Conservation (phyloP, 1,284 basidiomycete species). For the Malassezia equina region DNA sequence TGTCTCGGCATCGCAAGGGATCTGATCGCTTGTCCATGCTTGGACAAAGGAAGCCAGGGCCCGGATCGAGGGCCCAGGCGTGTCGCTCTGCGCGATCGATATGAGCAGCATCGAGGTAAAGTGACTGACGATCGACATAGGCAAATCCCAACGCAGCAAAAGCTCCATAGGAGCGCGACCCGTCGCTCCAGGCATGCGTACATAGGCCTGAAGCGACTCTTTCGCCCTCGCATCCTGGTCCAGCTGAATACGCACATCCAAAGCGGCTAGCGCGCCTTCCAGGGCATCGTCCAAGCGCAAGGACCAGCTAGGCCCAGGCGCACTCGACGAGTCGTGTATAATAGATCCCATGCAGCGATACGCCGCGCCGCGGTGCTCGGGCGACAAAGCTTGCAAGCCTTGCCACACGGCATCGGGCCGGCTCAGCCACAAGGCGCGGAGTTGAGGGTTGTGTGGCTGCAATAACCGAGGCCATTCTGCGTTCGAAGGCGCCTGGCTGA, state of each 20-base stretch:
- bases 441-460: background rate
- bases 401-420: constrained; percentile 4
- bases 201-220: too few species aligned
- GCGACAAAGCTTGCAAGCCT: background rate
- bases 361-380: background rate
- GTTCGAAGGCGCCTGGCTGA: background rate
- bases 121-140: background rate
- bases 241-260: background rate
- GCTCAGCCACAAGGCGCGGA: constrained; percentile 3
- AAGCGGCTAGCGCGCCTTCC: background rate
- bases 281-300: background rate
- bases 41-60: constrained; percentile 1
- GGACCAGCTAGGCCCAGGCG: background rate
- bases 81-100: background rate
- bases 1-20: background rate
- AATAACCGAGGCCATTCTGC: background rate
- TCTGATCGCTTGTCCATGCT: background rate
- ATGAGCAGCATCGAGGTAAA: background rate
- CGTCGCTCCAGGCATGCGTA: background rate
- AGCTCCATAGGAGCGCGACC: background rate
- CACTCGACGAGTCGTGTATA: background rate
- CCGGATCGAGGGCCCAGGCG: background rate
- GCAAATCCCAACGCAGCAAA: constrained; percentile 1
- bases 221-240: background rate
- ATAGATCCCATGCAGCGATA: background rate